Conservation (phyloP, 2,329 filamentous ascomycete species). For the Alternaria conjuncta region DNA sequence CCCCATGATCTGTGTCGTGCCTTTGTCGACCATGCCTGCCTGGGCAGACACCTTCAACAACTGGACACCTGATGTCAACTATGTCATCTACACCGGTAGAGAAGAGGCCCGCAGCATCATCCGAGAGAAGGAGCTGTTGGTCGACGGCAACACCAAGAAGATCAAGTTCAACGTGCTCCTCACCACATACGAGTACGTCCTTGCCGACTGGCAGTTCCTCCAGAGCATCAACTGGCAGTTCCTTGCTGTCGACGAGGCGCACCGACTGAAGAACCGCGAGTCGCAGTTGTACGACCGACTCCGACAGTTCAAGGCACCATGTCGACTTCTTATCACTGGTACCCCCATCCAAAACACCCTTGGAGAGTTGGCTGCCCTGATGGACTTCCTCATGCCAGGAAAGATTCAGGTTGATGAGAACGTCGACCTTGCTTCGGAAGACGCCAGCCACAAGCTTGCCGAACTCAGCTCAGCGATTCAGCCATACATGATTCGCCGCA, state of each 20-base stretch:
- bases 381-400: slow-evolving; percentile 98
- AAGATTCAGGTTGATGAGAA: slow-evolving; percentile 90
- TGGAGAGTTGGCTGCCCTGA: slow-evolving; percentile 86
- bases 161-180: slow-evolving; percentile 97
- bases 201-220: slow-evolving; percentile 83
- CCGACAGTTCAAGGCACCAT: slow-evolving; percentile 83
- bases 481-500: slow-evolving; percentile 92
- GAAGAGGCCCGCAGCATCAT: slow-evolving; percentile 86
- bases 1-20: slow-evolving; percentile 95
- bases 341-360: slow-evolving; percentile 98
- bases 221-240: slow-evolving; percentile 97
- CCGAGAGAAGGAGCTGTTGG: slow-evolving; percentile 84
- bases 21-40: slow-evolving; percentile 93
- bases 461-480: slow-evolving; percentile 86
- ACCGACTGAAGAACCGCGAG: slow-evolving; percentile 94
- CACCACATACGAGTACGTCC: slow-evolving; percentile 96
- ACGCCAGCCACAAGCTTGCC: slow-evolving; percentile 85
- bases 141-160: slow-evolving; percentile 84
- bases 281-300: slow-evolving; percentile 90
- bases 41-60: slow-evolving; percentile 98
- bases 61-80: slow-evolving; percentile 96
- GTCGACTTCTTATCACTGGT: slow-evolving; percentile 91
- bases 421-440: slow-evolving; percentile 79
- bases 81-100: slow-evolving; percentile 94
- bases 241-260: slow-evolving; percentile 93